Evolutionary conservation across 2,329 filamentous ascomycete genomes (phyloP), one percentile per base, ranked within the genome.

Genomic region (Aspergillus cejpii): DNA sequence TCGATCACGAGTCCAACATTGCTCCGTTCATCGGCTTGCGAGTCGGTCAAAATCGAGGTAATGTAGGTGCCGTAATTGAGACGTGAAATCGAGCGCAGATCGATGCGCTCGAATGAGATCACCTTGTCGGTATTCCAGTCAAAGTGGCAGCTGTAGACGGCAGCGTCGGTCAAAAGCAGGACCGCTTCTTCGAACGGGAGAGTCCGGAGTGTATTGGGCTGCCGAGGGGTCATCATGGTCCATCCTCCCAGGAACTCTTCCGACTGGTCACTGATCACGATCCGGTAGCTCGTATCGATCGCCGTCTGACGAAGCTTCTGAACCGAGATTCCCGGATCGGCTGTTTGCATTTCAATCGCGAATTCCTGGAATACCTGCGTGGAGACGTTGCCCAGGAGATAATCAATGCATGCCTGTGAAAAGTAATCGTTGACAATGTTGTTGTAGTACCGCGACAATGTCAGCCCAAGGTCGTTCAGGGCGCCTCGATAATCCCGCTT

Each of bases 361-460:
- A 98, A 98, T 55, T 98, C 92, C 45, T 91, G 86, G 61, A 97
- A 97, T 2, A 95, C 85, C 12, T 82, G 75, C 1, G 83, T 83
- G 0, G 84, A 88, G 8, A 94, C 87, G 54, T 92, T 92, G 15
- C 92, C 92, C 0, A 97, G 78, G 3, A 95, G 77, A 61, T 92
- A 97, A 64, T 98, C 92, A 53, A 98, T 95, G 40, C 87, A 87
- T 0, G 89, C 87, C 64, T 98, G 92, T 17, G 90, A 85, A 67
- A 97, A 97, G 66, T 94, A 96, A 68, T 98, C 92, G 55, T 94
- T 95, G 53, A 98, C 89, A 68, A 97, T 92, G 54, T 95, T 97
- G 61, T 77, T 84, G 61, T 81, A 84, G 61, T 83, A 83, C 6
- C 67, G 61, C 5, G 87, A 91, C 33, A 98, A 73, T 0, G 90